phyloP scores from a whole-genome alignment of 805 yeast genomes.

The Saccharomycopsis sp. region DNA sequence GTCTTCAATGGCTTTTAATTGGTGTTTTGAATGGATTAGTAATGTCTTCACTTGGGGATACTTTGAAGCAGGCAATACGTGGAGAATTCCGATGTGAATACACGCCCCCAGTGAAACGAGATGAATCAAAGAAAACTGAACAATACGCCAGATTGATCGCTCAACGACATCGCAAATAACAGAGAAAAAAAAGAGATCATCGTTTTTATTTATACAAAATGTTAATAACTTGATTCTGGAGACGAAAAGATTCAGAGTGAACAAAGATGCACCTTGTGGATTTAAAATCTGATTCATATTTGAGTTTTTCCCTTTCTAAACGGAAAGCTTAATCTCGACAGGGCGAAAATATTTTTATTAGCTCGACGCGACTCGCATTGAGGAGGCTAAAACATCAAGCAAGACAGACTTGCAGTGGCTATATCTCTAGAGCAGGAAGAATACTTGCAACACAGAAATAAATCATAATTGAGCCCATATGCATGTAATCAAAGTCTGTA shows the following conservation, averaged over 20 bases:
- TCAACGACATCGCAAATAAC: not conserved
- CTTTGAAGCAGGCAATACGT: not conserved
- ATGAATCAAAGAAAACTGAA: not conserved
- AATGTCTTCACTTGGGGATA: not conserved
- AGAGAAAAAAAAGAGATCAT: not conserved
- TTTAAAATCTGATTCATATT: not conserved
- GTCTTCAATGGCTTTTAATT: not conserved
- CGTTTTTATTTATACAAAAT: not conserved
- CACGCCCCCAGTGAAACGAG: not conserved
- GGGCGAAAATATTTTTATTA: not conserved
- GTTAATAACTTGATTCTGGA: not conserved
- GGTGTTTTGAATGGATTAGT: not conserved
- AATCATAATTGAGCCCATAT: not conserved
- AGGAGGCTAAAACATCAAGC: not conserved
- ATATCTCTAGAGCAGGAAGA: not conserved
- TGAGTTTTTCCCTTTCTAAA: not conserved
- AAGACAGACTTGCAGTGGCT: not conserved
- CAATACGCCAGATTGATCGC: not conserved
- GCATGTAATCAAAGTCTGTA: not conserved
- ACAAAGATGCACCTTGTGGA: not conserved
- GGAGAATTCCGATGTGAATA: not conserved
- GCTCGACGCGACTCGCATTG: not conserved
- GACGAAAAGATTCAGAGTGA: not conserved
- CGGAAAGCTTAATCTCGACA: not conserved
- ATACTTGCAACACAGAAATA: not conserved